phyloP scores from a whole-genome alignment of 2,329 filamentous ascomycete genomes.

The Ascochyta viciae-villosae region DNA sequence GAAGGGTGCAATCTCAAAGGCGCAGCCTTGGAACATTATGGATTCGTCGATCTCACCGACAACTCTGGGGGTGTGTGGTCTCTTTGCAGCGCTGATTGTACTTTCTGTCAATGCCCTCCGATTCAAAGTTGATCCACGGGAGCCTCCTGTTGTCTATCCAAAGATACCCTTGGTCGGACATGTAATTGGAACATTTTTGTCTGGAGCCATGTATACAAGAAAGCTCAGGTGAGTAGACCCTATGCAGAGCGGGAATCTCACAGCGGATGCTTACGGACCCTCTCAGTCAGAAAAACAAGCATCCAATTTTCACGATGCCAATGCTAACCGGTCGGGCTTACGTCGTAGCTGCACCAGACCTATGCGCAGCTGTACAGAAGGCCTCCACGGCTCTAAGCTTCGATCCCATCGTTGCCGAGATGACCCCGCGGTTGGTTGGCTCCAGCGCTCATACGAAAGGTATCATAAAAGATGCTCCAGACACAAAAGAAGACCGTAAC shows the following conservation, averaged over 20 bases:
- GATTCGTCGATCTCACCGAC: not conserved
- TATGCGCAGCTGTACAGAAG: conserved; percentile 52
- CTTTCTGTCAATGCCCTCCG: conserved; percentile 18
- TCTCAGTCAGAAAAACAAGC: conserved; percentile 23
- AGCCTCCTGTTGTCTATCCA: conserved; percentile 54
- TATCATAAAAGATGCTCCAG: conserved; percentile 34
- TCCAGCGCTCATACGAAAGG: conserved; percentile 38
- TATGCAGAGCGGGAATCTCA: not conserved
- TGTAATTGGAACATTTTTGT: conserved; percentile 52
- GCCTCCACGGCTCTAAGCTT: conserved; percentile 52
- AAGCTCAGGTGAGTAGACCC: conserved; percentile 46
- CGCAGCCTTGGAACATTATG: not conserved
- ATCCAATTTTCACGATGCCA: conserved; percentile 54
- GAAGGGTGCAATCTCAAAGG: too few species aligned
- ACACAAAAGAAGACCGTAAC: conserved; percentile 38
- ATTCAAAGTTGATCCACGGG: conserved; percentile 40
- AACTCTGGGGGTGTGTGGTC: conserved; percentile 8
- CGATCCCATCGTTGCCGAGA: conserved; percentile 51
- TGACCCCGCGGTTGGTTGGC: conserved; percentile 50
- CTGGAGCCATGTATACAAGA: conserved; percentile 45
- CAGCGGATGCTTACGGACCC: not conserved
- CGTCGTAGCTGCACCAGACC: conserved; percentile 51
- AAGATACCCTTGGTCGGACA: conserved; percentile 57
- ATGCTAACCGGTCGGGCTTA: conserved; percentile 57
- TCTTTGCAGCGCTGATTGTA: conserved; percentile 12